phyloP scores from a whole-genome alignment of 805 yeast species.

The Candida coquimbonensis region DNA sequence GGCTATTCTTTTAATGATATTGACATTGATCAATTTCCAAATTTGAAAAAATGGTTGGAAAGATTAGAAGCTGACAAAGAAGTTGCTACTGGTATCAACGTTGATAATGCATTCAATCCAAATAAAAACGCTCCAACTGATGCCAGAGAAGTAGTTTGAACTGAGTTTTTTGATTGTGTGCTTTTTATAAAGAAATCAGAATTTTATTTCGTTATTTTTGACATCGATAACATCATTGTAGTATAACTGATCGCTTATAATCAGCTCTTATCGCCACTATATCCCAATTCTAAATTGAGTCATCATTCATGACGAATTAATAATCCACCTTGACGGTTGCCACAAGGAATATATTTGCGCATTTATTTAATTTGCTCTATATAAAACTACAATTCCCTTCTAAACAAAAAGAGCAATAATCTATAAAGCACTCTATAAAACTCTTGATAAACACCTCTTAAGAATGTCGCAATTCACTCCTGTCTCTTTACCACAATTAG shows the following conservation, averaged over 20 bases:
- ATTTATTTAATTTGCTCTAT: not conserved
- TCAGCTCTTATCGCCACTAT: too few relatives aligned
- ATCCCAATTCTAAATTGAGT: too few relatives aligned
- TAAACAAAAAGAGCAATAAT: too few relatives aligned
- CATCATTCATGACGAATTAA: too few relatives aligned
- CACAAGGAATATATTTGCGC: not conserved
- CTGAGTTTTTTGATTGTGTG: too few relatives aligned
- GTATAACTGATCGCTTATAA: too few relatives aligned
- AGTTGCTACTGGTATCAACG: conserved; percentile 1
- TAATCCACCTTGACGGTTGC: not conserved
- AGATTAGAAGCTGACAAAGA: conserved; percentile 26
- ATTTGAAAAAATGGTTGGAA: conserved; percentile 3
- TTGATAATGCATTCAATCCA: not conserved
- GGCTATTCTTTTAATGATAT: not conserved
- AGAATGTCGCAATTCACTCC: not conserved
- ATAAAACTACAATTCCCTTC: not conserved
- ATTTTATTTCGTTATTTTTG: too few relatives aligned
- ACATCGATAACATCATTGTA: too few relatives aligned
- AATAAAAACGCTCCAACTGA: not conserved
- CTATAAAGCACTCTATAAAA: too few relatives aligned
- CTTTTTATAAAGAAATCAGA: too few relatives aligned
- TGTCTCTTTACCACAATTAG: conserved; percentile 71
- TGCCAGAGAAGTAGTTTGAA: not conserved
- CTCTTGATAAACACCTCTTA: too few relatives aligned
- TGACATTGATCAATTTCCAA: not conserved